A percentile compares a stretch with the other conserved stretches of the same genome.
Conservation (phyloP, 805 yeast species). For the Brettanomyces bruxellensis region DNA sequence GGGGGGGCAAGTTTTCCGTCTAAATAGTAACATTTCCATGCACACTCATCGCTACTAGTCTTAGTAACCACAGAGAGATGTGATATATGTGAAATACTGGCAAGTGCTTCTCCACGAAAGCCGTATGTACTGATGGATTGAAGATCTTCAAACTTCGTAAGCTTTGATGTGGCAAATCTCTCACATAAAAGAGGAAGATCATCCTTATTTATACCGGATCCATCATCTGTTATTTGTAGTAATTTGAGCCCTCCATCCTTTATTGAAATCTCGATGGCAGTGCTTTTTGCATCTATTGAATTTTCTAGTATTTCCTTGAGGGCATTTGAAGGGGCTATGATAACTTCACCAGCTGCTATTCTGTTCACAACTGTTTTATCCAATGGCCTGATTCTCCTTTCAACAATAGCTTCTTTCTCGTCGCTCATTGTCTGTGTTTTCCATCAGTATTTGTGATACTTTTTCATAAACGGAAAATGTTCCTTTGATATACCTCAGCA, state of each 20-base stretch:
- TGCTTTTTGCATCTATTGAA: constrained; percentile 77
- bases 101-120: constrained; percentile 93
- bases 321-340: constrained; percentile 90
- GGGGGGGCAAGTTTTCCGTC: constrained; percentile 52
- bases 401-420: no score
- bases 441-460: no score
- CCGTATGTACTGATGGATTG: constrained; percentile 72
- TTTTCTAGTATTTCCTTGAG: constrained; percentile 89
- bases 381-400: constrained; percentile 27
- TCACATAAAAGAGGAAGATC: constrained; percentile 80
- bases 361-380: constrained; percentile 71
- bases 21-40: constrained; percentile 59
- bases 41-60: constrained; percentile 49
- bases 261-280: constrained; percentile 67
- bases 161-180: constrained; percentile 87
- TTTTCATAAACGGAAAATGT: no score
- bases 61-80: constrained; percentile 76
- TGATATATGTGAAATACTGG: constrained; percentile 86
- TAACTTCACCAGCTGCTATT: constrained; percentile 97
- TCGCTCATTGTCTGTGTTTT: no score
- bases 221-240: constrained; percentile 85
- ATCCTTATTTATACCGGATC: constrained; percentile 64
- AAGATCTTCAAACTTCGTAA: constrained; percentile 67
- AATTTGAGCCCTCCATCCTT: constrained; percentile 89
- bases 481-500: no score